A percentile compares a stretch with the other conserved stretches of the same genome.
Evolutionary conservation across 495 filamentous ascomycete genomes (phyloP).

Genomic region (Daldinia childiae): DNA sequence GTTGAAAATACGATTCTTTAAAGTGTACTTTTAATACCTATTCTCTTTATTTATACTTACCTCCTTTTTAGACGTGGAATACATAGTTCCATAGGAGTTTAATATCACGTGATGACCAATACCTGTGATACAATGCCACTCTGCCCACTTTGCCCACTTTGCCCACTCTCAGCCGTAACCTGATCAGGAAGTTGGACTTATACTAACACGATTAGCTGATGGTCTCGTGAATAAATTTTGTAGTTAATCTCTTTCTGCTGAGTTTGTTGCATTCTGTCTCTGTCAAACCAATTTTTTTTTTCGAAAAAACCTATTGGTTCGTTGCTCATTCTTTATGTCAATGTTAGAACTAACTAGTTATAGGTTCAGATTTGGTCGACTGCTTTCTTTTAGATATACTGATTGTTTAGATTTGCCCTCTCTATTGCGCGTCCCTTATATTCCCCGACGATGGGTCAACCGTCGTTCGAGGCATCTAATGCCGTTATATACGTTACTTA

Average conservation of each 20-base stretch:
- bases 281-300: not conserved
- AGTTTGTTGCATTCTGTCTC: not conserved
- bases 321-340: not conserved
- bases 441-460: conserved; percentile 67
- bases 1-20: not conserved
- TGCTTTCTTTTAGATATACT: not conserved
- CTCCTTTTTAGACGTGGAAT: too few relatives aligned
- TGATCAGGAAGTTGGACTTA: conserved; percentile 28
- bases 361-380: not conserved
- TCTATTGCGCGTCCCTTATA: not conserved
- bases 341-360: not conserved
- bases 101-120: not conserved
- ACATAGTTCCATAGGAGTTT: not conserved
- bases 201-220: conserved; percentile 13
- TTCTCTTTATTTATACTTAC: too few relatives aligned
- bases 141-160: not conserved
- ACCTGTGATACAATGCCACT: not conserved
- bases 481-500: conserved; percentile 80
- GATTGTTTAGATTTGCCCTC: not conserved
- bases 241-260: not conserved
- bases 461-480: conserved; percentile 75
- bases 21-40: not conserved
- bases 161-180: conserved; percentile 14
- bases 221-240: not conserved
- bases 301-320: not conserved